Evolutionary conservation across 164 flowering plant genomes (phyloP), one percentile per base, ranked within the genome.

Genomic region (Stephania japonica): DNA sequence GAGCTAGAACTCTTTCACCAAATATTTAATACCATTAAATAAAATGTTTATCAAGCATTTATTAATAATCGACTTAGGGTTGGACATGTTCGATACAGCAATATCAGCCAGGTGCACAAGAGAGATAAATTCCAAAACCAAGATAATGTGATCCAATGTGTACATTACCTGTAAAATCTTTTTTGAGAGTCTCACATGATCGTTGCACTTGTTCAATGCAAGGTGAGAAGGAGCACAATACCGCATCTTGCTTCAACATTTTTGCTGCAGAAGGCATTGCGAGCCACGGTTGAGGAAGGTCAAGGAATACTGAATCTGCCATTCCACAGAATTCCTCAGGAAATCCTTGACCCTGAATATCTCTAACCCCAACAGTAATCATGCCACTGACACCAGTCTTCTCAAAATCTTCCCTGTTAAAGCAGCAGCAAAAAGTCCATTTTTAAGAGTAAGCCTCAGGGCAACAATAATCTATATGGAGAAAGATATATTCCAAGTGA

Each of bases 201-300:
- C 90, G 89, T 69, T 95, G 98, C 21, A 93, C 99, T 87, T 95
- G 98, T 76, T 95, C 99, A 75, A 95, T 95, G 80, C 99, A 95
- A 10, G 99, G 99, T 24, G 99, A 95, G 80, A 93, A 95, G 16
- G 98, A 93, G 82, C 99, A 93, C 69, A 95, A 64, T 23, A 87
- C 72, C 41, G 90, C 99, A 82, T 95, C 99, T 77, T 75, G 89
- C 82, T 89, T 93, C 85, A 95, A 81, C 93, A 93, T 89, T 83
- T 88, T 89, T 5, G 75, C 92, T 76, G 93, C 94, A 56, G 98
- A 95, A 42, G 93, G 92, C 82, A 95, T 91, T 69, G 93, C 98
- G 79, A 93, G 76, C 99, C 99, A 95, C 53, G 99, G 99, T 81
- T 95, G 98, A 62, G 99, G 98, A 16, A 93, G 88, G 77, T 95